Base-by-base conservation (phyloP, 2,329 filamentous ascomycete genomes). In the Magnaporthales sp. region DNA sequence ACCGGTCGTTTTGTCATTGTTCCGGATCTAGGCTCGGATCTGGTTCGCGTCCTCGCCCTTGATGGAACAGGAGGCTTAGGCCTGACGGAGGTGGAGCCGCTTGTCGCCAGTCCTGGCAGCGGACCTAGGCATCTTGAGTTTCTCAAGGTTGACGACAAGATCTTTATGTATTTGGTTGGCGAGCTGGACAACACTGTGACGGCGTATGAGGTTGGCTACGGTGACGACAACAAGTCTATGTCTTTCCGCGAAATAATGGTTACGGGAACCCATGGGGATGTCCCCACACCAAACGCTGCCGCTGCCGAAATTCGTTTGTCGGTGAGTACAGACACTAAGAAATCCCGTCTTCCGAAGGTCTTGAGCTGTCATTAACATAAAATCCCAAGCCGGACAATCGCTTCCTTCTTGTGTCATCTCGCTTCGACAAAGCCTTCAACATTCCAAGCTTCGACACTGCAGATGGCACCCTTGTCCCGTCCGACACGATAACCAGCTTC, bases 81-180 rank as follows among this genome's bases (percentile, higher is more conserved):
- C 22, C 75, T 80, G 68, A 80, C 79, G 29, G 72, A 76, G 26
- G 70, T 77, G 24, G 69, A 73, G 7, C 79, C 83, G 8, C 75
- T 85, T 46, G 69, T 76, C 46, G 74, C 81, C 65, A 69, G 78
- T 38, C 70, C 81, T 2, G 88, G 87, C 19, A 84, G 81, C 51
- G 90, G 90, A 0, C 90, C 89, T 0, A 81, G 89, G 32, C 89
- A 92, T 72, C 82, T 81, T 10, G 78, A 80, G n/a, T 92, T 91
- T 77, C 76, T 78, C 63, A 5, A 19, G 22, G 29, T 22, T n/a
- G 67, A 71, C 64, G 70, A 74, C 65, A 80, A 78, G 70, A 85
- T 80, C 1, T 86, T 80, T 74, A 80, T 88, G 73, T 89, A 88
- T 73, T 74, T 90, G 3, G 80, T 85, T n/a, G 81, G 81, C 65